Evolutionary conservation across 2,329 filamentous ascomycete genomes (phyloP).

Genomic region (Venturia pyrina): DNA sequence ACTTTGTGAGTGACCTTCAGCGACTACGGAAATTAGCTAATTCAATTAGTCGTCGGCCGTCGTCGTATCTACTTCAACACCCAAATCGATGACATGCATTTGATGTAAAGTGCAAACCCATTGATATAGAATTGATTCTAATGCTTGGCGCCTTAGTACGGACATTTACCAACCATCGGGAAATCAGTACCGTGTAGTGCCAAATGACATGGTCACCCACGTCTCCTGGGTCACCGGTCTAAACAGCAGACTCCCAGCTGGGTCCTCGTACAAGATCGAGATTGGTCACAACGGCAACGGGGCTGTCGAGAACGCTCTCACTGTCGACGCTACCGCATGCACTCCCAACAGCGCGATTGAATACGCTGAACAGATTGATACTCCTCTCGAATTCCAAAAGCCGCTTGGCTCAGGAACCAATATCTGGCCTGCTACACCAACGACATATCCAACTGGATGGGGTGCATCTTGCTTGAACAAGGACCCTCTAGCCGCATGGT

Average conservation of each 20-base stretch:
- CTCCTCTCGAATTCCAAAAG: slow-evolving; percentile 31
- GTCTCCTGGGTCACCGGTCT: slow-evolving; percentile 32
- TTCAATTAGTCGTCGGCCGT: slow-evolving; percentile 35
- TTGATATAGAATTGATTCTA: too few species aligned
- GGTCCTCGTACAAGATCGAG: slow-evolving; percentile 44
- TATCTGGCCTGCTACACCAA: slow-evolving; percentile 33
- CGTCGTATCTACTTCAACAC: slow-evolving; percentile 40
- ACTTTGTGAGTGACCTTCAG: slow-evolving; percentile 23
- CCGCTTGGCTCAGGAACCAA: slow-evolving; percentile 42
- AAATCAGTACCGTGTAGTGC: slow-evolving; percentile 35
- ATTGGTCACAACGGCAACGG: slow-evolving; percentile 48
- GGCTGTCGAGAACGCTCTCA: slow-evolving; percentile 31
- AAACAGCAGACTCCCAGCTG: slow-evolving; percentile 39
- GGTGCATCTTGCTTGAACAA: background rate
- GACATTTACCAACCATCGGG: slow-evolving; percentile 26
- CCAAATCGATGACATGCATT: slow-evolving; percentile 48
- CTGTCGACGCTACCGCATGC: slow-evolving; percentile 11
- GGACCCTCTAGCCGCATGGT: slow-evolving; percentile 6
- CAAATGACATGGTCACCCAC: slow-evolving; percentile 37
- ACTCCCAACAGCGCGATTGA: slow-evolving; percentile 17
- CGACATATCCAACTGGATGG: background rate
- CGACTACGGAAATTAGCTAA: slow-evolving; percentile 15
- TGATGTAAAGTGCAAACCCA: too few species aligned
- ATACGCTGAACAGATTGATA: slow-evolving; percentile 26
- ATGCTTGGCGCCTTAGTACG: slow-evolving; percentile 23